Percentiles rank a stretch among this genome's conserved stretches.
phyloP scores from a whole-genome alignment of 306 rosid genomes.

The Cucurbita ficifolia region DNA sequence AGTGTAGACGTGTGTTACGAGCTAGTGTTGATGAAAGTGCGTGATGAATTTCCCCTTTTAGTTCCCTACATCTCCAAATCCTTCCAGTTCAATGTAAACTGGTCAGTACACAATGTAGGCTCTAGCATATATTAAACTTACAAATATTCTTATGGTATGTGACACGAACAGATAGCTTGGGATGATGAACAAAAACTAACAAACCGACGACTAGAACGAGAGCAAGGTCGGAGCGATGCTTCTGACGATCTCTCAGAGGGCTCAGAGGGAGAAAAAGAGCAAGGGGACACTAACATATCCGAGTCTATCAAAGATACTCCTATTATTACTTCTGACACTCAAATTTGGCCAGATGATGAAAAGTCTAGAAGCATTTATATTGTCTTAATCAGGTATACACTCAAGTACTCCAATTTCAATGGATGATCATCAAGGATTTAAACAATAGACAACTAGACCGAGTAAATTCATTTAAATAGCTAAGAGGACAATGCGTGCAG shows the following conservation, averaged over 20 bases:
- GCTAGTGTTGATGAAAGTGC: neutral
- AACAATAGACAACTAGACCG: neutral
- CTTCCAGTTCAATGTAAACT: neutral
- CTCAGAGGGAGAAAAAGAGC: slow-evolving; percentile 72
- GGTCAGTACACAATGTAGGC: neutral
- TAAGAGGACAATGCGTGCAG: neutral
- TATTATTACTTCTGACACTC: slow-evolving; percentile 36
- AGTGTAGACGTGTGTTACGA: neutral
- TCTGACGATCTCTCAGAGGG: slow-evolving; percentile 60
- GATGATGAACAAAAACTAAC: slow-evolving; percentile 43
- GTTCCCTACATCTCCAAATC: neutral
- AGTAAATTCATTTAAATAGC: neutral
- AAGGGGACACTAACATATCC: slow-evolving; percentile 20
- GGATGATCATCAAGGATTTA: neutral
- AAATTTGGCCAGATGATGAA: slow-evolving; percentile 43
- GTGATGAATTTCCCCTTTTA: neutral
- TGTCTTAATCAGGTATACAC: slow-evolving; percentile 46
- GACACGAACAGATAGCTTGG: slow-evolving; percentile 46
- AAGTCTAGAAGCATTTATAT: slow-evolving; percentile 43
- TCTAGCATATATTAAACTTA: neutral
- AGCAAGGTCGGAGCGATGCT: slow-evolving; percentile 53
- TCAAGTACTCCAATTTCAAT: neutral
- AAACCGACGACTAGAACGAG: slow-evolving; percentile 34
- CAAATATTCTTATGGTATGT: neutral
- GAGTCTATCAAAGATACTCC: slow-evolving; percentile 25